Evolutionary conservation across 2,329 filamentous ascomycete species (phyloP).

Genomic region (Epichloe coenophiala): DNA sequence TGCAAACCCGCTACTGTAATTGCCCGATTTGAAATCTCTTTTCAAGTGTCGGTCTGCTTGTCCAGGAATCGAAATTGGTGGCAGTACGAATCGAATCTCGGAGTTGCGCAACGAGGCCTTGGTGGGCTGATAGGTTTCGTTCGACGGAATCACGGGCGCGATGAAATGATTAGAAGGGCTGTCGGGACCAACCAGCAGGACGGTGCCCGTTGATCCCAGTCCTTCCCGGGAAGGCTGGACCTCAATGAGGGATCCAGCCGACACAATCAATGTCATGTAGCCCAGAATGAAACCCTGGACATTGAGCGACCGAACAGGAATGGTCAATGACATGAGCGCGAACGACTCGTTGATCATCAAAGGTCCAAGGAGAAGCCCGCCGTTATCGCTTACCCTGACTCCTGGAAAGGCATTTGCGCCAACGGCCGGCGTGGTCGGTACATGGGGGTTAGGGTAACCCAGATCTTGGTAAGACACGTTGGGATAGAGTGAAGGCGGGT

Average conservation of each 20-base stretch:
- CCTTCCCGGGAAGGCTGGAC: constrained; percentile 54
- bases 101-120: constrained; percentile 26
- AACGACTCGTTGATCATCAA: constrained; percentile 58
- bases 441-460: constrained; percentile 24
- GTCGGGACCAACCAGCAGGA: constrained; percentile 56
- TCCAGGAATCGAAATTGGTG: constrained; percentile 29
- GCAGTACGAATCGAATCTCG: constrained; percentile 46
- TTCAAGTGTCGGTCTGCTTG: constrained; percentile 33
- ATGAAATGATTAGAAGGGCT: constrained; percentile 53
- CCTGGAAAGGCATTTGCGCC: constrained; percentile 36
- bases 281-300: constrained; percentile 52
- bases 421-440: constrained; percentile 27
- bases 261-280: constrained; percentile 70
- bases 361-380: constrained; percentile 63
- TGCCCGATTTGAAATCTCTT: constrained; percentile 20
- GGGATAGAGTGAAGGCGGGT: constrained; percentile 60
- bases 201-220: constrained; percentile 53
- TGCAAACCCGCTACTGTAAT: constrained; percentile 38
- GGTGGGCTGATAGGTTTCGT: constrained; percentile 28
- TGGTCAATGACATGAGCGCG: constrained; percentile 66
- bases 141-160: constrained; percentile 29
- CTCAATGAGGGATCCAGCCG: constrained; percentile 49
- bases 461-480: constrained; percentile 55
- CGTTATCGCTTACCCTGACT: constrained; percentile 34
- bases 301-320: constrained; percentile 57